Percentiles rank a stretch among this genome's conserved stretches.
Conservation (phyloP, 2,329 filamentous ascomycete species). For the Colletotrichum sp. region DNA sequence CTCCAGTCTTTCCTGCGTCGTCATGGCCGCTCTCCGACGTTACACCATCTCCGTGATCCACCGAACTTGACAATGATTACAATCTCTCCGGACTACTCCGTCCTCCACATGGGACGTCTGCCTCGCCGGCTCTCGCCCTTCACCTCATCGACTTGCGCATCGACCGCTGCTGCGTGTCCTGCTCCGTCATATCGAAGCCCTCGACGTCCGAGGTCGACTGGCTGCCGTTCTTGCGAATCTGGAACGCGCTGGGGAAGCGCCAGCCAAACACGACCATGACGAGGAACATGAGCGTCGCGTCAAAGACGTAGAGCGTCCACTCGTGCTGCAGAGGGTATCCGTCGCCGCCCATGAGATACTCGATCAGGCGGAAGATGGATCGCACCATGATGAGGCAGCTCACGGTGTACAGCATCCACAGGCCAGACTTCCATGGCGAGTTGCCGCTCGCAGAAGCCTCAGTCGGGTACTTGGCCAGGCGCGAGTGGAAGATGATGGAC, state of each 20-base stretch:
- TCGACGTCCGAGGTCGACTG: slow-evolving; percentile 8
- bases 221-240: slow-evolving; percentile 4
- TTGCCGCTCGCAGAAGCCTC: slow-evolving; percentile 16
- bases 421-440: slow-evolving; percentile 34
- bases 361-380: slow-evolving; percentile 62
- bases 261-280: slow-evolving; percentile 51
- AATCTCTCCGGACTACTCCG: neutral
- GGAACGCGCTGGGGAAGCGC: slow-evolving; percentile 18
- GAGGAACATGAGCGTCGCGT: slow-evolving; percentile 55
- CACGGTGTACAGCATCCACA: slow-evolving; percentile 57
- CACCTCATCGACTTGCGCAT: slow-evolving; percentile 11
- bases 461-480: slow-evolving; percentile 27
- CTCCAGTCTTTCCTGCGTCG: neutral
- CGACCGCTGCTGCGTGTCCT: neutral
- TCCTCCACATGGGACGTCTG: neutral
- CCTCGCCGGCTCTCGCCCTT: neutral
- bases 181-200: slow-evolving; percentile 7
- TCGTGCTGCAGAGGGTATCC: slow-evolving; percentile 56
- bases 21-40: neutral
- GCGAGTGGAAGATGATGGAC: slow-evolving; percentile 53
- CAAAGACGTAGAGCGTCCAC: slow-evolving; percentile 65
- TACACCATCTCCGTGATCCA: neutral
- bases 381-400: slow-evolving; percentile 54
- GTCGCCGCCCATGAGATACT: slow-evolving; percentile 58
- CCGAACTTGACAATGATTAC: neutral